Evolutionary conservation across 495 filamentous ascomycete species (phyloP), one percentile per base, ranked within the genome.

Genomic region (Talaromyces borbonicus): DNA sequence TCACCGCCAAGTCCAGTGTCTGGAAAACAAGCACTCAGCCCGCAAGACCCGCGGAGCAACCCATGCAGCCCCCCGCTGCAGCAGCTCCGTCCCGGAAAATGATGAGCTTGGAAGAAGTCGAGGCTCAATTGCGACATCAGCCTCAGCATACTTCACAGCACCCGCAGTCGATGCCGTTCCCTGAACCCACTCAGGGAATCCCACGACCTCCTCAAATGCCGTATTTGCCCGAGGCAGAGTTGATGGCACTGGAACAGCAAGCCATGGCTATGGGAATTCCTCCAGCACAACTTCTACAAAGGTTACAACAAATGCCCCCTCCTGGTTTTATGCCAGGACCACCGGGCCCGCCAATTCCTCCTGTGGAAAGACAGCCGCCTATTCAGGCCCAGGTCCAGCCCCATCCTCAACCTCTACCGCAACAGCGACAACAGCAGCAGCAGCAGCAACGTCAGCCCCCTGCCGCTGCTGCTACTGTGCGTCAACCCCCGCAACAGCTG

Each of bases 41-140:
- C 54, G 49, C 62, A 1, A 65, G 68, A 23, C 57, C 66, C 7
- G 63, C 41, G 31, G 49, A 50, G 48, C 5, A 49, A 26, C 18
- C 32, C 33, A 31, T 49, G 18, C 23, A 55, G 50, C 53, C 49
- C 36, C 35, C 30, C 35, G 53, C 50, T 54, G 43, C 26, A 30
- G 39, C 49, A 3, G 39, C 62, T 12, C 60, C 68, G 36, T 55
- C 70, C n/a, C 81, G 78, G 56, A 95, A 88, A 67, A 85, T 97
- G 73, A 79, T 99, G 83, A 96, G 87, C 54, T 57, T 99, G 48
- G 92, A 97, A 58, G 92, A 97, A 63, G 92, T 99, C 12, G 92
- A 99, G 67, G 93, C 92, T 26, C 81, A 88, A 53, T 85, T 99
- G 73, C 79, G 87, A 29, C 73, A 78, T 9, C 84, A 87, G 54